Conservation (phyloP, 1,284 basidiomycete species). For the Trametes hirsuta region DNA sequence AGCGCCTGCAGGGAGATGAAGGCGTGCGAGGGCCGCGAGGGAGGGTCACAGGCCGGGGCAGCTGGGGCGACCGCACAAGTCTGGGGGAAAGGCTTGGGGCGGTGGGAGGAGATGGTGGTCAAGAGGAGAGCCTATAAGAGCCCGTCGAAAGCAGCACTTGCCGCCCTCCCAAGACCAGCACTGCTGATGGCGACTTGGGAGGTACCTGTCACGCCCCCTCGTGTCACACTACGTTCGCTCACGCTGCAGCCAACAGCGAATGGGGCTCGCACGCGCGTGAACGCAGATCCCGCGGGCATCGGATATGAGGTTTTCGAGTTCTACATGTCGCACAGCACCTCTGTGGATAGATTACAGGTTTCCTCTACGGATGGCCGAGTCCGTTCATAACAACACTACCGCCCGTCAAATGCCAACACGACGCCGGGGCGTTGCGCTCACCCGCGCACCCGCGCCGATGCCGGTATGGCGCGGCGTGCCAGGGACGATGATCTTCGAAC, state of each 20-base stretch:
- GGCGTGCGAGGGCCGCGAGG: neutral
- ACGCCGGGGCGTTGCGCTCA: slow-evolving; percentile 66
- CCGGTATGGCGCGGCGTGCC: slow-evolving; percentile 80
- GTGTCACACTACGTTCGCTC: slow-evolving; percentile 4
- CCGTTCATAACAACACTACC: neutral
- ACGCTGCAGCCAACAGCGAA: too few relatives aligned
- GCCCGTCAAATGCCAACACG: slow-evolving; percentile 39
- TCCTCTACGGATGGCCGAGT: neutral
- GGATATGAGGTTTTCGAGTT: neutral
- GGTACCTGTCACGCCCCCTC: slow-evolving; percentile 16
- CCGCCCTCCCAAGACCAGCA: neutral
- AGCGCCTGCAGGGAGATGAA: neutral
- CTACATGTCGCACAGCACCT: too few relatives aligned
- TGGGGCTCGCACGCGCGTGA: too few relatives aligned
- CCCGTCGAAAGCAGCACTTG: neutral
- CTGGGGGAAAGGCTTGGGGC: neutral
- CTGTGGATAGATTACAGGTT: neutral
- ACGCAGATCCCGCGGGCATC: neutral
- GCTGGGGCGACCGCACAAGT: neutral
- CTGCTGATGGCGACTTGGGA: slow-evolving; percentile 6
- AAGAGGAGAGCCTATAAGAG: slow-evolving; percentile 9
- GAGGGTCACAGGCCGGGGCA: neutral
- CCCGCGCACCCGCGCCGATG: slow-evolving; percentile 64
- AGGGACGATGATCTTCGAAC: slow-evolving; percentile 74
- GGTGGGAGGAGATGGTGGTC: neutral